A percentile compares a stretch with the other conserved stretches of the same genome.
Evolutionary conservation across 805 yeast species (phyloP).

Genomic region (Suhomyces kilbournensis): DNA sequence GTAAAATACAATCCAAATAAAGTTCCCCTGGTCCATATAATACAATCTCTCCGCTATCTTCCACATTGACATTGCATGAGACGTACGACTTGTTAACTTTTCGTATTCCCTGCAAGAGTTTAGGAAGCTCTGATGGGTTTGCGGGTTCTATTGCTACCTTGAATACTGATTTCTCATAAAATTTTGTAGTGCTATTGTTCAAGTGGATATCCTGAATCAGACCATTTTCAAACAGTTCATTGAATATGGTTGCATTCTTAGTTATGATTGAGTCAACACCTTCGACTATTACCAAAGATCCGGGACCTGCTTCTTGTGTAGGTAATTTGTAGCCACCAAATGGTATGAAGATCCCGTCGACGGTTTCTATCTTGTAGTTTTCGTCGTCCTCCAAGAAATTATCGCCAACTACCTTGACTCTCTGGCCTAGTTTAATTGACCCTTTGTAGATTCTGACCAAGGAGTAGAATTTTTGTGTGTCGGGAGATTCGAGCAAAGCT

Average conservation of each 20-base stretch:
- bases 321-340: conserved; percentile 70
- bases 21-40: conserved; percentile 83
- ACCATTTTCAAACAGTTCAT: conserved; percentile 12
- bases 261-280: conserved; percentile 58
- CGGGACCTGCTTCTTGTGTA: conserved; percentile 53
- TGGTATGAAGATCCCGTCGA: conserved; percentile 49
- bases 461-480: conserved; percentile 52
- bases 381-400: conserved; percentile 49
- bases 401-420: conserved; percentile 57
- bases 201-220: conserved; percentile 27
- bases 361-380: conserved; percentile 43
- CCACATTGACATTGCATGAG: conserved; percentile 66
- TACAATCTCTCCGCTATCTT: conserved; percentile 85
- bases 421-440: conserved; percentile 43
- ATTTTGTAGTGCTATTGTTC: conserved; percentile 13
- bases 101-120: conserved; percentile 66
- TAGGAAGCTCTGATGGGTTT: conserved; percentile 74
- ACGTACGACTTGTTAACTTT: conserved; percentile 61
- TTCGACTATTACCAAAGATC: conserved; percentile 64
- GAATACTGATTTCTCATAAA: conserved; percentile 50
- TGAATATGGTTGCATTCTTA: conserved; percentile 60
- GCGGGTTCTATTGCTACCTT: conserved; percentile 83
- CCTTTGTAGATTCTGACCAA: conserved; percentile 67
- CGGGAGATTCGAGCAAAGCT: conserved; percentile 55
- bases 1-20: conserved; percentile 77